Base-by-base conservation (phyloP, 2,329 filamentous ascomycete genomes). In the Claviceps fusiformis region DNA sequence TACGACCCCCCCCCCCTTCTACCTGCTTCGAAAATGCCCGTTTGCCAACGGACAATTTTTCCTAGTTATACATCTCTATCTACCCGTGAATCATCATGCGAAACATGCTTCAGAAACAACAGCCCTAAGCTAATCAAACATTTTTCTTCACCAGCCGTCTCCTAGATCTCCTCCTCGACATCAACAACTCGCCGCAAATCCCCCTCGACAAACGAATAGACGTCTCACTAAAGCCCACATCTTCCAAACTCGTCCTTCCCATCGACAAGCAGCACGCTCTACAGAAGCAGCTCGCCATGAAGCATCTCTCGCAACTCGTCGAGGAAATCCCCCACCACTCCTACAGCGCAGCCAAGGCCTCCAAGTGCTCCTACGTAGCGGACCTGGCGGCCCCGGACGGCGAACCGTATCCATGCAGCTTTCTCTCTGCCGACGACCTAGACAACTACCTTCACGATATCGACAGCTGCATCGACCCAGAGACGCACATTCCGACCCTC, bases 151-250 rank as follows among this genome's bases (percentile, higher is more conserved):
- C 11, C 11, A 96, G 91, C 69, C 90, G 91, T 68, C 73, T 97
- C 39, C 81, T 96, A 54, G 92, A 97, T 63, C 74, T 96, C 11
- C 81, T 97, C 39, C 78, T 95, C 58, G 91, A 96, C 65, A 80
- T 96, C 72, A 98, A 98, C 72, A 83, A 87, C 53, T 87, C 83
- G 47, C 76, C 85, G 24, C 87, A 93, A 67, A 83, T 97, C 48
- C 83, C 89, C 11, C 74, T 82, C 33, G 78, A 85, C 56, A 82
- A 86, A 63, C 86, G 87, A 62, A 85, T 89, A 71, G 85, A 92
- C 64, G 73, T 96, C 56, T 75, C 74, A 52, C 68, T 79, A 8
- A 69, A 74, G 47, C 70, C 73, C 3, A 68, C 72, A 11, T 68
- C 73, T 17, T 59, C 68, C 29, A 69, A 69, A n/a, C 64, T 60